phyloP scores from a whole-genome alignment of 2,329 filamentous ascomycete genomes.

The Diplodia corticola region DNA sequence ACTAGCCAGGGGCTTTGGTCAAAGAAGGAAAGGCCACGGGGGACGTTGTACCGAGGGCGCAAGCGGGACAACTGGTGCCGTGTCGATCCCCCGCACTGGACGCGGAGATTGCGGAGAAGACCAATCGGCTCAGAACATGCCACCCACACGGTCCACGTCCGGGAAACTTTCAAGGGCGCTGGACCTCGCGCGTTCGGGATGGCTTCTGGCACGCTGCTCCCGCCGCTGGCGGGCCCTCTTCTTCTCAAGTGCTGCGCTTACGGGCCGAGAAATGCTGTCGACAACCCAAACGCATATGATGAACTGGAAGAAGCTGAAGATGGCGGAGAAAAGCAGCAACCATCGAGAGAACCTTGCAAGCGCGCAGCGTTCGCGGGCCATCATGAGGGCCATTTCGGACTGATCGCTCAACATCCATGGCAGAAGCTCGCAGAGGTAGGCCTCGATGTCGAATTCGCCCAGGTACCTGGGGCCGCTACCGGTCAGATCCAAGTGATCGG shows the following conservation, averaged over 20 bases:
- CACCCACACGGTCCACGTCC: not conserved
- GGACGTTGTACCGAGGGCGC: slow-evolving; percentile 2
- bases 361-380: not conserved
- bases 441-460: slow-evolving; percentile 3
- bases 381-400: not conserved
- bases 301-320: not conserved
- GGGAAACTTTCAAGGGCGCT: not conserved
- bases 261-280: slow-evolving; percentile 1
- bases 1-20: not conserved
- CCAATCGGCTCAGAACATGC: not conserved
- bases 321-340: not conserved
- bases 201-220: not conserved
- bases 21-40: not conserved
- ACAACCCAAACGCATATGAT: slow-evolving; percentile 1
- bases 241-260: not conserved
- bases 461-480: not conserved
- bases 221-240: not conserved
- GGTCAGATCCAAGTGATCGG: not conserved
- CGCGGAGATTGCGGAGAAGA: slow-evolving; percentile 2
- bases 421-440: slow-evolving; percentile 1
- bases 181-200: not conserved
- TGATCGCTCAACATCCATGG: not conserved
- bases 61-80: not conserved
- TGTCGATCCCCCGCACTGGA: slow-evolving; percentile 11
- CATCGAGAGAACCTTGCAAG: not conserved